phyloP scores from a whole-genome alignment of 2,329 filamentous ascomycete species.

The Lachnellula subtilissima region DNA sequence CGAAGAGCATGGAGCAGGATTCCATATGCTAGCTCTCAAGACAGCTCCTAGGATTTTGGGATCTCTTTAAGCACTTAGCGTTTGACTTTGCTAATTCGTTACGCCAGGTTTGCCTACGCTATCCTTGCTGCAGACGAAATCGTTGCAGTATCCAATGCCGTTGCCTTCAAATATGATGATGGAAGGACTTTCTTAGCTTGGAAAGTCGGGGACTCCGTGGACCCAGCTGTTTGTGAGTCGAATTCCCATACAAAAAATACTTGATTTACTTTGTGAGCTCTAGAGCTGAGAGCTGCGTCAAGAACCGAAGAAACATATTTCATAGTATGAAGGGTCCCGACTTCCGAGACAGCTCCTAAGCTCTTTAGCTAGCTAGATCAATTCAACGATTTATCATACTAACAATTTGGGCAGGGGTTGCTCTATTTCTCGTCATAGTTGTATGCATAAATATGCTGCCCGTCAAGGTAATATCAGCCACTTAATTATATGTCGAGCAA shows the following conservation, averaged over 20 bases:
- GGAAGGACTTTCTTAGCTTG: slow-evolving; percentile 32
- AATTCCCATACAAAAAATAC: too few species aligned
- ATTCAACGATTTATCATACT: too few species aligned
- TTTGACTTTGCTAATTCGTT: not conserved
- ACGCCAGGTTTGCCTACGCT: slow-evolving; percentile 35
- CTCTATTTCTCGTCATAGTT: slow-evolving; percentile 34
- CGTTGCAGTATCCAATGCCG: slow-evolving; percentile 33
- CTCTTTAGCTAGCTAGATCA: too few species aligned
- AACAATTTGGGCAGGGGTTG: slow-evolving; percentile 21
- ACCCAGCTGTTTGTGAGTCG: slow-evolving; percentile 32
- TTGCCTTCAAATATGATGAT: slow-evolving; percentile 36
- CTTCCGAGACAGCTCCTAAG: too few species aligned
- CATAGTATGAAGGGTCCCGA: too few species aligned
- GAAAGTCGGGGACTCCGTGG: slow-evolving; percentile 32
- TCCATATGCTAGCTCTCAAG: too few species aligned
- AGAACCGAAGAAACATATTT: too few species aligned
- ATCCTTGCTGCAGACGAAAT: slow-evolving; percentile 35
- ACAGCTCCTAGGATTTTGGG: too few species aligned
- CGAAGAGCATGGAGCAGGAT: too few species aligned
- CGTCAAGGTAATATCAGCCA: slow-evolving; percentile 29
- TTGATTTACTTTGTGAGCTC: too few species aligned
- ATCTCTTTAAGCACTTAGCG: too few species aligned
- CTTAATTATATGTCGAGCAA: not conserved
- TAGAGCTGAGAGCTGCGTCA: too few species aligned
- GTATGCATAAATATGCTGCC: slow-evolving; percentile 35